Evolutionary conservation across 1,139 yeast species (phyloP), one percentile per base, ranked within the genome.

Genomic region (Sugiyamaella xylanicola): DNA sequence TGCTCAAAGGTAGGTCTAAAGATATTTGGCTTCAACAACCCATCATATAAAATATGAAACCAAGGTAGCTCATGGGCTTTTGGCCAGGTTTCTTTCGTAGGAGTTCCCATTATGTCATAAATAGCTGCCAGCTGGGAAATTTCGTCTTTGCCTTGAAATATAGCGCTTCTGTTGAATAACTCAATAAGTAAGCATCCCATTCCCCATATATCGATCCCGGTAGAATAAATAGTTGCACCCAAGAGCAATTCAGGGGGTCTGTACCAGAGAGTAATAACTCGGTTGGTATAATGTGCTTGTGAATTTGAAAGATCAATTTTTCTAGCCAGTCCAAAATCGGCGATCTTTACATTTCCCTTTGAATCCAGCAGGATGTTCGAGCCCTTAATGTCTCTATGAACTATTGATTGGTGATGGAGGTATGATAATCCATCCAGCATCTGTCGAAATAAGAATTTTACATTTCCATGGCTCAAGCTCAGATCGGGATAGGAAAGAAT

Each of bases 201-300:
- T 0, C 99, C 97, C 99, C 99, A 93, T 61, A 91, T 85, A 70
- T 93, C 99, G 11, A 93, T 95, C 64, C 89, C 96, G 45, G 92
- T 76, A 0, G 95, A 95, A 72, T 93, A 93, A 58, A 85, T 85
- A 0, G 98, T 92, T 0, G 96, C 85, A 1, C 99, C 99, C 54
- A 93, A 72, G 43, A 93, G 74, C 44, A 93, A 78, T 71, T 93
- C 99, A 0, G 99, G 99, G 0, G 99, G 99, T 59, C 99, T 79
- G 71, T 93, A 93, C 99, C 99, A 93, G 44, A 93, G 76, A 0
- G 99, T 93, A 47, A 93, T 93, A 43, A 93, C 99, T 55, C 99
- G 76, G 69, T 93, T 93, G 1, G 99, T 92, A 71, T 92, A 93
- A 44, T 72, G 73, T 16, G 68, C 71, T 49, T 61, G 63, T 17